A percentile compares a stretch with the other conserved stretches of the same genome.
Evolutionary conservation across 2,329 filamentous ascomycete genomes (phyloP).

Genomic region (Zymoseptoria ardabiliae): DNA sequence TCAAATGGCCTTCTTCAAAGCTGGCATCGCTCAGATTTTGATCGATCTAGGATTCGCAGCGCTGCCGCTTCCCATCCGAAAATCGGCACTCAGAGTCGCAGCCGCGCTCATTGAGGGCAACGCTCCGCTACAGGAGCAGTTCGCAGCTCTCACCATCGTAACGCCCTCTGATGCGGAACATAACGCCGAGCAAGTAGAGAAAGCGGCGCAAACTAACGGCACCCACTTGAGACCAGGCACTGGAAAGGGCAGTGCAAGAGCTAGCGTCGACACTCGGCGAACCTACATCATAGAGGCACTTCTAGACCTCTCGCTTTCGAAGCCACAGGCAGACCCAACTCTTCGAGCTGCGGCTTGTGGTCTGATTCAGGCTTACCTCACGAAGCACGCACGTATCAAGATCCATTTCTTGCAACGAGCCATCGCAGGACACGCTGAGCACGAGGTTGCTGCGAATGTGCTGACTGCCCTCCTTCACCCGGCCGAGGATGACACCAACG

Average conservation of each 20-base stretch:
- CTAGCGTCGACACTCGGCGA: constrained; percentile 31
- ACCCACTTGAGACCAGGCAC: constrained; percentile 16
- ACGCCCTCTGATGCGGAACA: constrained; percentile 14
- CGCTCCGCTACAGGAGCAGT: constrained; percentile 71
- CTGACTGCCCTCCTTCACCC: constrained; percentile 70
- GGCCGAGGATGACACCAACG: constrained; percentile 70
- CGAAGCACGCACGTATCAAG: constrained; percentile 70
- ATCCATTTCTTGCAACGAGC: constrained; percentile 80
- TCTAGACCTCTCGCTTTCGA: constrained; percentile 69
- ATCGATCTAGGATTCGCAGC: constrained; percentile 75
- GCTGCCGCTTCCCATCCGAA: constrained; percentile 69
- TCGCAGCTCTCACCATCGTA: constrained; percentile 73
- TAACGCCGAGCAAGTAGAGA: constrained; percentile 13
- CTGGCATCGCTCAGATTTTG: constrained; percentile 70
- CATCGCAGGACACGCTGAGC: constrained; percentile 77
- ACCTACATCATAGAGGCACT: constrained; percentile 91
- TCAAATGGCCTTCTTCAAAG: constrained; percentile 77
- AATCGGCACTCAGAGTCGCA: constrained; percentile 78
- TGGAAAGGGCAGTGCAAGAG: constrained; percentile 18
- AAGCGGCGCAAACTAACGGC: constrained; percentile 22
- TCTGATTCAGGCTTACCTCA: constrained; percentile 89
- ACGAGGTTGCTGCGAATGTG: constrained; percentile 76
- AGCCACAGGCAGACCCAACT: constrained; percentile 63
- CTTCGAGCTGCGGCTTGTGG: constrained; percentile 78
- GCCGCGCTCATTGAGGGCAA: constrained; percentile 85